These are phyloP conservation scores for Claviceps sp. DNA, from an alignment of 2,329 filamentous ascomycete species.

Conservation along the genomic window DNA sequence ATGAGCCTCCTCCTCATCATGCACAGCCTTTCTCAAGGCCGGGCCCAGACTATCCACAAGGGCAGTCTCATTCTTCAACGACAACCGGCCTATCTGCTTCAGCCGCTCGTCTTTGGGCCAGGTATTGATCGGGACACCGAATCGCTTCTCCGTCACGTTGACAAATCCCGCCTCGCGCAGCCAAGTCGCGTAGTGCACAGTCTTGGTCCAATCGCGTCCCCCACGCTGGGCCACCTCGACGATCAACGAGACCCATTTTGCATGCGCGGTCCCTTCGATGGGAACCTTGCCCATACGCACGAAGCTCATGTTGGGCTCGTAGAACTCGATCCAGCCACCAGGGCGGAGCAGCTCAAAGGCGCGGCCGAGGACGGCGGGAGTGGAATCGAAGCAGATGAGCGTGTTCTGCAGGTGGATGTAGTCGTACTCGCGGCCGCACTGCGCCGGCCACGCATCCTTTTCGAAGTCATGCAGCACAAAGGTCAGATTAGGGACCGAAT, in stretches of 20 bases:
- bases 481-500: conserved; percentile 29
- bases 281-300: conserved; percentile 7
- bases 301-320: conserved; percentile 16
- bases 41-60: not conserved
- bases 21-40: not conserved
- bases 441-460: conserved; percentile 33
- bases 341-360: conserved; percentile 29
- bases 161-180: conserved; percentile 21
- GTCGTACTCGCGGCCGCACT: conserved; percentile 32
- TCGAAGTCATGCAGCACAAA: conserved; percentile 42
- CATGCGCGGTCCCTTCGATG: conserved; percentile 3
- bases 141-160: conserved; percentile 13
- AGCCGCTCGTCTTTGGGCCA: conserved; percentile 20
- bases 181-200: conserved; percentile 13
- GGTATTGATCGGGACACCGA: conserved; percentile 17
- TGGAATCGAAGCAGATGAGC: conserved; percentile 36
- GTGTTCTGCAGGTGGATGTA: conserved; percentile 40
- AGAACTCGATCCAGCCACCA: conserved; percentile 28
- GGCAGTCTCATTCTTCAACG: not conserved
- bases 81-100: conserved; percentile 10
- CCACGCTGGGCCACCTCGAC: not conserved
- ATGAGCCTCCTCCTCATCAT: not conserved
- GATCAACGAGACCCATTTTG: conserved; percentile 8
- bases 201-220: conserved; percentile 14
- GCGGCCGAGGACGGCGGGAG: conserved; percentile 31